Conservation (phyloP, 2,329 filamentous ascomycete genomes). For the Ceratocystis huliohia region DNA sequence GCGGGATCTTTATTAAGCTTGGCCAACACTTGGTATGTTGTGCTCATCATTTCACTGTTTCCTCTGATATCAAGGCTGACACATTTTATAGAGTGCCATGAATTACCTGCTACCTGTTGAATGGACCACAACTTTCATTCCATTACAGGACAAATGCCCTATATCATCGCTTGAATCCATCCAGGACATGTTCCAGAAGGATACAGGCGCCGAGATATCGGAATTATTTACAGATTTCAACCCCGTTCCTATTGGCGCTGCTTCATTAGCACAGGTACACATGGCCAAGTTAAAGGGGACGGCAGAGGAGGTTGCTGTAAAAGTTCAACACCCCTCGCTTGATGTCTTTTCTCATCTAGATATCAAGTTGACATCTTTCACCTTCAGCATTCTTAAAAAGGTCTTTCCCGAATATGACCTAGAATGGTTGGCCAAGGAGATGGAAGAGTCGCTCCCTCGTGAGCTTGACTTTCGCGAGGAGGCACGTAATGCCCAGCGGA, state of each 20-base stretch:
- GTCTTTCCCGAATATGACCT: constrained; percentile 98
- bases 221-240: constrained; percentile 83
- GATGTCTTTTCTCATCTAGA: constrained; percentile 86
- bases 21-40: constrained; percentile 69
- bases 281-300: constrained; percentile 69
- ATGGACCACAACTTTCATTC: constrained; percentile 93
- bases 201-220: constrained; percentile 66
- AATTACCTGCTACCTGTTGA: constrained; percentile 83
- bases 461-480: constrained; percentile 85
- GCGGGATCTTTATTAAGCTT: constrained; percentile 95
- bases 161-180: constrained; percentile 82
- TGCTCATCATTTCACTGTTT: not conserved
- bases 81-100: constrained; percentile 58
- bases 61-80: not conserved
- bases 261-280: constrained; percentile 90
- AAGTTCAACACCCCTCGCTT: constrained; percentile 83
- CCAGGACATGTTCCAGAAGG: constrained; percentile 68
- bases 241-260: constrained; percentile 70
- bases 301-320: constrained; percentile 82
- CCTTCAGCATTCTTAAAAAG: constrained; percentile 75
- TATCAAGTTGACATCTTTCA: constrained; percentile 72
- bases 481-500: constrained; percentile 68
- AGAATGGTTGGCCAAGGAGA: constrained; percentile 87
- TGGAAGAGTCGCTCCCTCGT: constrained; percentile 79
- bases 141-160: constrained; percentile 88